Conservation (phyloP, 2,329 filamentous ascomycete species). For the Aspergillus spinulosporus region DNA sequence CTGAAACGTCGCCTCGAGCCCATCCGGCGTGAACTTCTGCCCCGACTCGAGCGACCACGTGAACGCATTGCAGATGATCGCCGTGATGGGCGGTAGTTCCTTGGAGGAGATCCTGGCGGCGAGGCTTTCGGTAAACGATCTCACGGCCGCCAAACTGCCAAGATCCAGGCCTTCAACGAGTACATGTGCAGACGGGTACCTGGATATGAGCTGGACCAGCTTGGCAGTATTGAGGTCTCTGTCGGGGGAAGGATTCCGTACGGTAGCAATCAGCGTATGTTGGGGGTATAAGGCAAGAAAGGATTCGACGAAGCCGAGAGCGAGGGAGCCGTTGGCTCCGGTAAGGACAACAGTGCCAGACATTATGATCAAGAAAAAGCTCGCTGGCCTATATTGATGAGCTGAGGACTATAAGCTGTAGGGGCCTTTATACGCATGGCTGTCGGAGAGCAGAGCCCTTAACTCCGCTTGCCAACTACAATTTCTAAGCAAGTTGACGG, state of each 20-base stretch:
- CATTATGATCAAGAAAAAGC: slow-evolving; percentile 13
- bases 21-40: slow-evolving; percentile 38
- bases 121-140: slow-evolving; percentile 34
- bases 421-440: too few species aligned
- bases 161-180: slow-evolving; percentile 42
- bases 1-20: slow-evolving; percentile 44
- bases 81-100: slow-evolving; percentile 34
- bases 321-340: slow-evolving; percentile 36
- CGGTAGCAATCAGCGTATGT: slow-evolving; percentile 30
- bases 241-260: slow-evolving; percentile 30
- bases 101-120: slow-evolving; percentile 29
- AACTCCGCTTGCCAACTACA: too few species aligned
- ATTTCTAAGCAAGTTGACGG: too few species aligned
- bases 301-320: slow-evolving; percentile 29
- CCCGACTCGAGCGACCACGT: slow-evolving; percentile 39
- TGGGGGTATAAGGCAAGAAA: slow-evolving; percentile 27
- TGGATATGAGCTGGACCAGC: slow-evolving; percentile 23
- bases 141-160: slow-evolving; percentile 34
- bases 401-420: too few species aligned
- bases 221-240: slow-evolving; percentile 30
- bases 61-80: slow-evolving; percentile 47
- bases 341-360: slow-evolving; percentile 31
- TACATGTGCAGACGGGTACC: slow-evolving; percentile 26
- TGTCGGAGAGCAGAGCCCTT: too few species aligned
- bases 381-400: too few species aligned